Base-by-base conservation (phyloP, 1,139 yeast genomes). In the Geotrichum siamense region DNA sequence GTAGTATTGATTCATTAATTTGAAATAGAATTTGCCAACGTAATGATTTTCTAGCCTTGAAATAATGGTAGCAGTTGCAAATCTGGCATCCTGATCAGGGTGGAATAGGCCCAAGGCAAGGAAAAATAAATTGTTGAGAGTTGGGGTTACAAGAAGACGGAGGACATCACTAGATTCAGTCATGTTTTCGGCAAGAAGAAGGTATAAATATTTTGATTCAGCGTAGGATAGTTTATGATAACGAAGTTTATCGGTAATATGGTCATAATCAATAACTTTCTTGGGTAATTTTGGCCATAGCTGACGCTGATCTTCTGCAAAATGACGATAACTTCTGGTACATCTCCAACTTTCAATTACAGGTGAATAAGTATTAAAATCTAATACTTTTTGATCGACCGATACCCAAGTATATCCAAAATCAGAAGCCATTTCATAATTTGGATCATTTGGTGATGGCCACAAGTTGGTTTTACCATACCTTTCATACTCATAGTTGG, bases 91-190 rank as follows among this genome's bases (percentile, higher is more conserved):
- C 2, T 53, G 41, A 31, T 51, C 53, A 6, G 59, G 59, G 48
- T 65, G 69, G 47, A 63, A 63, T 25, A 65, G 51, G 2, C 69
- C 69, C 34, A 59, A 48, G 5, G 62, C 60, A 19, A 65, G 44
- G 41, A 57, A 60, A 44, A 57, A 57, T 38, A 65, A 51, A 41
- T 57, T 55, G 29, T 53, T 53, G 22, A 39, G 43, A 30, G 48
- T 49, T 2, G 56, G 45, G 28, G 62, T 56, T 16, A 59, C 49
- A 43, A 65, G 49, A 23, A 64, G 47, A 38, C 58, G 54, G 42
- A 59, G 59, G 44, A 62, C 51, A 39, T 63, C 67, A 32, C 60
- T 60, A 35, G 56, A 55, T 40, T 56, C 62, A 31, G 50, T 47
- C 32, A 62, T 52, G 31, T 58, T 56, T 12, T 54, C 48, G 39